These are phyloP conservation scores for Tulasnella sp. DNA, from an alignment of 768 basidiomycete species.

Conservation along the genomic window DNA sequence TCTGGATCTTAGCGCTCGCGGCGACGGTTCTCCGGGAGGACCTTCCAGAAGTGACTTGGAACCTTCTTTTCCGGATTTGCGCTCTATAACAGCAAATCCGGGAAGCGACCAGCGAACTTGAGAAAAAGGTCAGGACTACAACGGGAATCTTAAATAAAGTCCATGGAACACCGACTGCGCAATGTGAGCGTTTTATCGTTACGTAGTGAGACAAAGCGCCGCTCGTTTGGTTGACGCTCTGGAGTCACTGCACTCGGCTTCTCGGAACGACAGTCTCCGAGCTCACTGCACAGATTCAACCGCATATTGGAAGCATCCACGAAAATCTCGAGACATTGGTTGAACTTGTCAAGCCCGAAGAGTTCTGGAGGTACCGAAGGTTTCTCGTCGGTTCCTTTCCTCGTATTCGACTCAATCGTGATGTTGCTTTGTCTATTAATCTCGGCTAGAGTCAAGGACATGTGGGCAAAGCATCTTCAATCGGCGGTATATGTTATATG, in stretches of 20 bases:
- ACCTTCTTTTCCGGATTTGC: background rate
- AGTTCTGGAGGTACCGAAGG: conserved; percentile 31
- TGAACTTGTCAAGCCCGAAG: conserved; percentile 27
- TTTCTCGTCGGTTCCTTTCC: background rate
- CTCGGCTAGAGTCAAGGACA: conserved; percentile 30
- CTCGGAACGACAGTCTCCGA: conserved; percentile 23
- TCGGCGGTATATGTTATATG: conserved; percentile 27
- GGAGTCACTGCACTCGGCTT: background rate
- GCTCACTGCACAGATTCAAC: conserved; percentile 22
- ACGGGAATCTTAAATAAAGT: conserved; percentile 30
- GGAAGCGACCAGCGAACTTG: conserved; percentile 27
- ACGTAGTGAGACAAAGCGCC: background rate
- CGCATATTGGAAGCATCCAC: conserved; percentile 15
- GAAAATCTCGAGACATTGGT: conserved; percentile 20
- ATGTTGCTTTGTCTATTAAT: background rate
- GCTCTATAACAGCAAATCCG: conserved; percentile 14
- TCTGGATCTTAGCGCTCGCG: background rate
- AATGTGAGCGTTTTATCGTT: conserved; percentile 19
- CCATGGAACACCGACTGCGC: conserved; percentile 28
- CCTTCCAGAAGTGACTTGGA: background rate
- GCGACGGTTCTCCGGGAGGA: background rate
- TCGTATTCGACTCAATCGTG: background rate
- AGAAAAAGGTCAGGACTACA: conserved; percentile 29
- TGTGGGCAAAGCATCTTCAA: conserved; percentile 29
- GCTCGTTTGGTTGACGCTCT: background rate